These are phyloP conservation scores for Ogataea hybrid DNA, from an alignment of 1,139 yeast genomes.

Conservation along the genomic window DNA sequence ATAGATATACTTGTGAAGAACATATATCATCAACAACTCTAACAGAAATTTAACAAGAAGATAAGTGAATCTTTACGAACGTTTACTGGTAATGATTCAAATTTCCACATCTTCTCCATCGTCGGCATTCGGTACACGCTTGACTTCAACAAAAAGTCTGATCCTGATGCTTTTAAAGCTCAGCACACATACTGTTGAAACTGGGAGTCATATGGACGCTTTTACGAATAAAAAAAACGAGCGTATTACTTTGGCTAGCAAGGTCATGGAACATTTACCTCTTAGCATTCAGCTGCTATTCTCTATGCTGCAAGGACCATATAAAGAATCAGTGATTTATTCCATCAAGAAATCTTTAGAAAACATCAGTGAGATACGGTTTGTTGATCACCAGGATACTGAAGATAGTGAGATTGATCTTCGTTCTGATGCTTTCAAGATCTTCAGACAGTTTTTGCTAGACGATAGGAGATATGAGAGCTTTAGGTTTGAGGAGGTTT, in stretches of 20 bases:
- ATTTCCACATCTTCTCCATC: no score
- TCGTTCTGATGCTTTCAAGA: conserved; percentile 2
- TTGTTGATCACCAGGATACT: conserved; percentile 1
- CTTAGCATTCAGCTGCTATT: background rate
- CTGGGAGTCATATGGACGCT: background rate
- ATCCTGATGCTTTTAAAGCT: background rate
- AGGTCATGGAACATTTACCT: background rate
- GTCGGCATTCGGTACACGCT: no score
- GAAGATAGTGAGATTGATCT: conserved; percentile 4
- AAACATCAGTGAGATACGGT: background rate
- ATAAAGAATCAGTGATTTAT: background rate
- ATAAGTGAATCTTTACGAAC: no score
- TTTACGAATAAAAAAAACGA: background rate
- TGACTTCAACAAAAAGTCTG: no score
- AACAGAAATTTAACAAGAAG: no score
- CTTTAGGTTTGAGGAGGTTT: background rate
- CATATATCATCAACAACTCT: no score
- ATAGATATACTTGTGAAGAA: no score
- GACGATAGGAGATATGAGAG: background rate
- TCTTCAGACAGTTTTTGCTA: background rate
- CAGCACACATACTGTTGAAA: background rate
- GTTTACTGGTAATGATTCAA: no score
- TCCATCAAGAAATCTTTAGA: background rate
- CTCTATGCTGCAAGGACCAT: conserved; percentile 1
- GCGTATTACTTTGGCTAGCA: background rate